Percentiles rank a stretch among this genome's conserved stretches.
Conservation (phyloP, 495 filamentous ascomycete species). For the Neurospora sp. region DNA sequence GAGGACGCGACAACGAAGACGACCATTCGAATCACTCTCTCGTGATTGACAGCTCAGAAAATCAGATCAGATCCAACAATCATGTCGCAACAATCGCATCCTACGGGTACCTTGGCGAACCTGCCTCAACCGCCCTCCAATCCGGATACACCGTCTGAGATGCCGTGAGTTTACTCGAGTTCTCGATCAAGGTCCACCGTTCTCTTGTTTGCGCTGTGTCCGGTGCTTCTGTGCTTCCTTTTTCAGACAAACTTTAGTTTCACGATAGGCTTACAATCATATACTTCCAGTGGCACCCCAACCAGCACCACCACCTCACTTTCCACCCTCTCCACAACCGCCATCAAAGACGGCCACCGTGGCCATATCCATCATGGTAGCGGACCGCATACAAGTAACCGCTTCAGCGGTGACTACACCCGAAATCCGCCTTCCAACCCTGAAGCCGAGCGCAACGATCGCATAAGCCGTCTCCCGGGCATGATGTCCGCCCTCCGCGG, state of each 20-base stretch:
- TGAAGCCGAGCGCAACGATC: slow-evolving; percentile 85
- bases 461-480: slow-evolving; percentile 82
- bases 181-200: neutral
- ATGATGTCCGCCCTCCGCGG: slow-evolving; percentile 60
- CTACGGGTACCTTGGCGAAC: slow-evolving; percentile 60
- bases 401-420: slow-evolving; percentile 41
- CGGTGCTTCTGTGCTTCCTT: neutral
- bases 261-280: slow-evolving; percentile 3
- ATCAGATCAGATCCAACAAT: neutral
- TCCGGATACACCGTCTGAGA: slow-evolving; percentile 80
- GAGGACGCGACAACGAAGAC: neutral
- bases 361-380: slow-evolving; percentile 48
- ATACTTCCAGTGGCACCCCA: slow-evolving; percentile 64
- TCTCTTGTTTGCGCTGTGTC: neutral
- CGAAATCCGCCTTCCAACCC: slow-evolving; percentile 57
- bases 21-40: neutral
- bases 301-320: slow-evolving; percentile 80
- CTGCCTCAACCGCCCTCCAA: slow-evolving; percentile 76
- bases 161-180: slow-evolving; percentile 55
- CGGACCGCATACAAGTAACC: slow-evolving; percentile 1
- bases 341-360: slow-evolving; percentile 87
- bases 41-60: neutral
- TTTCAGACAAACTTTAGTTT: neutral
- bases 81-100: slow-evolving; percentile 35
- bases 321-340: slow-evolving; percentile 78